Evolutionary conservation across 805 yeast genomes (phyloP).

Genomic region (Teunomyces gatunensis): DNA sequence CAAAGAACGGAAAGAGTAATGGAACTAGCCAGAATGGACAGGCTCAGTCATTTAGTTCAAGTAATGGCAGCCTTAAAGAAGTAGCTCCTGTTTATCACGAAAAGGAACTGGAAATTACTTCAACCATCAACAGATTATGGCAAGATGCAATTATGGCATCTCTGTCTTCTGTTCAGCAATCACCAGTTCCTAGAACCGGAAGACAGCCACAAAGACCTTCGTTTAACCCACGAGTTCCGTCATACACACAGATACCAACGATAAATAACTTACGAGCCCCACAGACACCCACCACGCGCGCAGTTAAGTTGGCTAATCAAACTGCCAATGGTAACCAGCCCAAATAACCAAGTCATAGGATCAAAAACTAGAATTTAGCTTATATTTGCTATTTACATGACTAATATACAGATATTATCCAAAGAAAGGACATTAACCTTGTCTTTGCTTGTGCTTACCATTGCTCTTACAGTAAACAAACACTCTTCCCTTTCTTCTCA

Average conservation of each 20-base stretch:
- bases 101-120: constrained; percentile 26
- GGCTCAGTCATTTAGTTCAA: constrained; percentile 5
- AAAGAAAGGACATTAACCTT: constrained; percentile 44
- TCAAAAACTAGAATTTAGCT: neutral
- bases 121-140: constrained; percentile 34
- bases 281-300: constrained; percentile 33
- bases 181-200: constrained; percentile 10
- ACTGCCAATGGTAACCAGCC: constrained; percentile 7
- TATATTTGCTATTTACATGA: constrained; percentile 3
- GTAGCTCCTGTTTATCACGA: constrained; percentile 31
- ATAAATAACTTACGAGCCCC: constrained; percentile 14
- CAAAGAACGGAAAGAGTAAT: constrained; percentile 15
- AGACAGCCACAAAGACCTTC: constrained; percentile 12
- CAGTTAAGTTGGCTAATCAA: constrained; percentile 31
- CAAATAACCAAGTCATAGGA: neutral
- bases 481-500: constrained; percentile 92
- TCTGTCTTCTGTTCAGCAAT: constrained; percentile 7
- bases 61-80: constrained; percentile 33
- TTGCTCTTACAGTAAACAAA: constrained; percentile 91
- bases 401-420: constrained; percentile 1
- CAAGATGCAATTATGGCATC: constrained; percentile 30
- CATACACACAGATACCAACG: constrained; percentile 16
- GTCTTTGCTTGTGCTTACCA: constrained; percentile 93
- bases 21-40: neutral
- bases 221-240: constrained; percentile 18